Evolutionary conservation across 108 stramenopile genomes (phyloP), one percentile per base, ranked within the genome.

Genomic region (Conticribra weissflogii): DNA sequence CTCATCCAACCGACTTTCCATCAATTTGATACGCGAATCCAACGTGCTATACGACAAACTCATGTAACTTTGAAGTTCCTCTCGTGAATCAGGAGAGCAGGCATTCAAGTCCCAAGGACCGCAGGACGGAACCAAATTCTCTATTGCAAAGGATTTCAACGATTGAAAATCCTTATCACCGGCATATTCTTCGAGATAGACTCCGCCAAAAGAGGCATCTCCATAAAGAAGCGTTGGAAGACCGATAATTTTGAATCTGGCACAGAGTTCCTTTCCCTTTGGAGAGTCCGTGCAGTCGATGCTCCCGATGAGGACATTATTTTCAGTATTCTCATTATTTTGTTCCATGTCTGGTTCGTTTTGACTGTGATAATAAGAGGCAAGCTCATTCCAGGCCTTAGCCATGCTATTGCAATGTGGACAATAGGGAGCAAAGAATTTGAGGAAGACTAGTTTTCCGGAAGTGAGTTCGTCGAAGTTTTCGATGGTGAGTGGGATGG

Each of bases 171-270:
- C 19, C 47, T 84, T 88, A 1, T 78, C 73, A 17, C 59, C 73
- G 4, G 67, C 67, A 50, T 85, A 86, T 57, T 82, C 81, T 68
- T 84, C 63, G 8, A 88, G 72, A 66, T 84, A 84, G 8, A 81
- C 50, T 22, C 87, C 87, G 0, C 66, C 67, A 27, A 46, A 44
- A 61, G 71, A 75, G 1, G 84, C 56, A 47, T 83, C 84, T 2
- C 87, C 87, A 46, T 86, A 81, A 2, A 83, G 59, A 30, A 89
- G 44, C 15, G 88, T 89, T 2, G 88, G 88, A 19, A 85, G 63
- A 0, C 81, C 84, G 19, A 56, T 62, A n/a, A 85, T 58, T 49
- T 82, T 74, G 32, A 85, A 78, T 24, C 55, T 24, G 2, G 9
- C 54, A 32, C 77, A 78, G 2, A 78, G 63, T 25, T 49, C 63